A percentile compares a stretch with the other conserved stretches of the same genome.
Conservation (phyloP, 352 stramenopile genomes). For the Globisporangium radiosum region DNA sequence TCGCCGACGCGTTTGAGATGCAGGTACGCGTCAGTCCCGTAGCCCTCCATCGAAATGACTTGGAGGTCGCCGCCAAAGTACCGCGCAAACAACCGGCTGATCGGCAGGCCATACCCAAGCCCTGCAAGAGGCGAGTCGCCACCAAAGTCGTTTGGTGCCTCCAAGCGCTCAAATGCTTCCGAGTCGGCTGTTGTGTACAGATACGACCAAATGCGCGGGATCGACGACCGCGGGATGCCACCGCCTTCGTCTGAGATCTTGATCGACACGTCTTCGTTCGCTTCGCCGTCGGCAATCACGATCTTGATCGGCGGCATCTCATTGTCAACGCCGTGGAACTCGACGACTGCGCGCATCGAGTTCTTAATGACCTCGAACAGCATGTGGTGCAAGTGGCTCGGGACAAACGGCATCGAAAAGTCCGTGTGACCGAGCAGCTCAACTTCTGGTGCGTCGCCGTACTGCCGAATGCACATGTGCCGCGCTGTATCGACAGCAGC, state of each 20-base stretch:
- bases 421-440: slow-evolving; percentile 97
- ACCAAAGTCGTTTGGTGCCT: slow-evolving; percentile 82
- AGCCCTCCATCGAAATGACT: slow-evolving; percentile 99
- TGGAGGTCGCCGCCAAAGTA: slow-evolving; percentile 99
- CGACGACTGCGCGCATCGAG: slow-evolving; percentile 89
- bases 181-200: slow-evolving; percentile 99
- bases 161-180: slow-evolving; percentile 87
- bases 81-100: slow-evolving; percentile 94
- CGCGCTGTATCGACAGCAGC: slow-evolving; percentile 96
- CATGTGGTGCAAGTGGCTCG: slow-evolving; percentile 96
- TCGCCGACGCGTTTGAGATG: slow-evolving; percentile 91
- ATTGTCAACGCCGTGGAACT: slow-evolving; percentile 96
- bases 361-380: slow-evolving; percentile 98
- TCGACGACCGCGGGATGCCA: slow-evolving; percentile 97
- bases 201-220: slow-evolving; percentile 99
- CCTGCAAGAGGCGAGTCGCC: slow-evolving; percentile 90
- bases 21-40: slow-evolving; percentile 97
- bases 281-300: slow-evolving; percentile 98
- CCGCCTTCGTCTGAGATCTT: slow-evolving; percentile 99
- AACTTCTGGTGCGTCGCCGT: slow-evolving; percentile 98
- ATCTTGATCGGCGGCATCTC: slow-evolving; percentile 98
- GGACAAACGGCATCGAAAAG: slow-evolving; percentile 98
- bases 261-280: slow-evolving; percentile 99
- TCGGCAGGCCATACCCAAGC: slow-evolving; percentile 96
- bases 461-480: slow-evolving; percentile 99